These are phyloP conservation scores for Cocos nucifera DNA, from an alignment of 176 grass and related monocot species.

Conservation along the genomic window DNA sequence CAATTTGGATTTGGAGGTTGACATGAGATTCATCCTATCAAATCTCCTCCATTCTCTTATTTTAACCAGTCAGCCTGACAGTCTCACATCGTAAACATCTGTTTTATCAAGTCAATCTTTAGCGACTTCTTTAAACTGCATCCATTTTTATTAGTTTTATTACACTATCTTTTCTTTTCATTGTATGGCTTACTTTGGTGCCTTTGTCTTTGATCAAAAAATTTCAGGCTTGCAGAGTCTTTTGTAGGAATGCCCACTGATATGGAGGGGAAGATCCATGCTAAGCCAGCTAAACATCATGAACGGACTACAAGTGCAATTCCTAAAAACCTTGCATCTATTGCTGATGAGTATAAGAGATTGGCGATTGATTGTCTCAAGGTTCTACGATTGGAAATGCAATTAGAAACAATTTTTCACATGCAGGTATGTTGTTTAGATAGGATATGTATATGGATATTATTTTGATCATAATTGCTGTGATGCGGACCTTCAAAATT, in stretches of 20 bases:
- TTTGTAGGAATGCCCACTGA: slow-evolving; percentile 40
- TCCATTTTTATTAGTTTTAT: too few relatives aligned
- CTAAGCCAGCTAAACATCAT: slow-evolving; percentile 33
- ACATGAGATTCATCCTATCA: too few relatives aligned
- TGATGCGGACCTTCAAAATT: background rate
- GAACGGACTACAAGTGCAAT: slow-evolving; percentile 48
- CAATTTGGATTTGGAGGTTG: too few relatives aligned
- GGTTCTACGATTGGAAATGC: slow-evolving; percentile 92
- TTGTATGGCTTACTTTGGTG: background rate
- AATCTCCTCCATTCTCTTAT: too few relatives aligned
- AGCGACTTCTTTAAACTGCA: too few relatives aligned
- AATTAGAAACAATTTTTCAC: slow-evolving; percentile 87
- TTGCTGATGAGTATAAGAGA: slow-evolving; percentile 82
- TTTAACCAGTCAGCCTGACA: too few relatives aligned
- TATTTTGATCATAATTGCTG: too few relatives aligned
- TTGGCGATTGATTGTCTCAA: slow-evolving; percentile 86
- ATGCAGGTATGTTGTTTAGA: slow-evolving; percentile 53
- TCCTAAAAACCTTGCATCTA: slow-evolving; percentile 65
- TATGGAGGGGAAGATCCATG: slow-evolving; percentile 29
- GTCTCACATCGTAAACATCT: too few relatives aligned
- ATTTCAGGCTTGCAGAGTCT: slow-evolving; percentile 67
- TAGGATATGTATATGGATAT: too few relatives aligned
- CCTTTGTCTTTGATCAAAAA: background rate
- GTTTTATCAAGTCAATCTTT: too few relatives aligned
- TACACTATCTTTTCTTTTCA: too few relatives aligned